Evolutionary conservation across 2,329 filamentous ascomycete genomes (phyloP).

Genomic region (Thielaviopsis cerberus): DNA sequence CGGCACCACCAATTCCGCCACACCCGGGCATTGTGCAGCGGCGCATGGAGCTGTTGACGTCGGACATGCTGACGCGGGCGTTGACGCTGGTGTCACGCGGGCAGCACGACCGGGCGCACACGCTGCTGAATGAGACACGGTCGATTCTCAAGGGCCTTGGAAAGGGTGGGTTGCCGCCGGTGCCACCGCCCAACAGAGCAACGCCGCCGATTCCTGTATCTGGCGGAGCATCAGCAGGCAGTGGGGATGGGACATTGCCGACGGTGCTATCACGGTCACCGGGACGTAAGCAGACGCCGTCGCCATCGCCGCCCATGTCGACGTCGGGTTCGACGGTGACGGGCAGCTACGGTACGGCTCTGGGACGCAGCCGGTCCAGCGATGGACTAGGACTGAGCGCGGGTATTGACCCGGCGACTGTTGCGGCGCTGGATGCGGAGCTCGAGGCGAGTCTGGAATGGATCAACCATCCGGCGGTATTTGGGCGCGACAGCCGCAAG

Average conservation of each 20-base stretch:
- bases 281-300: slow-evolving; percentile 35
- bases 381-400: slow-evolving; percentile 42
- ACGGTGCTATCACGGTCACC: slow-evolving; percentile 29
- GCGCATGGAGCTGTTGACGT: slow-evolving; percentile 92
- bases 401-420: slow-evolving; percentile 68
- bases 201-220: slow-evolving; percentile 18
- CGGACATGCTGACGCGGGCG: slow-evolving; percentile 89
- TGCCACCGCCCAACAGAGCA: slow-evolving; percentile 40
- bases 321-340: slow-evolving; percentile 24
- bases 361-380: slow-evolving; percentile 34
- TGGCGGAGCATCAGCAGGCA: not conserved
- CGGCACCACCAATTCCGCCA: slow-evolving; percentile 69
- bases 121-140: slow-evolving; percentile 78
- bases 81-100: slow-evolving; percentile 77
- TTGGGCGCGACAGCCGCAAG: slow-evolving; percentile 83
- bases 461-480: slow-evolving; percentile 93
- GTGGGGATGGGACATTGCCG: slow-evolving; percentile 19
- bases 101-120: slow-evolving; percentile 84
- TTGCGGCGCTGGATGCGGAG: slow-evolving; percentile 75
- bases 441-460: slow-evolving; percentile 82
- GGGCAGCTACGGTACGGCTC: slow-evolving; percentile 22
- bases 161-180: slow-evolving; percentile 81
- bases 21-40: slow-evolving; percentile 90
- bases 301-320: slow-evolving; percentile 35
- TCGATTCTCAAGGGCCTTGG: slow-evolving; percentile 90